Evolutionary conservation across 2,329 filamentous ascomycete species (phyloP).

Genomic region (Curvularia spicifera): DNA sequence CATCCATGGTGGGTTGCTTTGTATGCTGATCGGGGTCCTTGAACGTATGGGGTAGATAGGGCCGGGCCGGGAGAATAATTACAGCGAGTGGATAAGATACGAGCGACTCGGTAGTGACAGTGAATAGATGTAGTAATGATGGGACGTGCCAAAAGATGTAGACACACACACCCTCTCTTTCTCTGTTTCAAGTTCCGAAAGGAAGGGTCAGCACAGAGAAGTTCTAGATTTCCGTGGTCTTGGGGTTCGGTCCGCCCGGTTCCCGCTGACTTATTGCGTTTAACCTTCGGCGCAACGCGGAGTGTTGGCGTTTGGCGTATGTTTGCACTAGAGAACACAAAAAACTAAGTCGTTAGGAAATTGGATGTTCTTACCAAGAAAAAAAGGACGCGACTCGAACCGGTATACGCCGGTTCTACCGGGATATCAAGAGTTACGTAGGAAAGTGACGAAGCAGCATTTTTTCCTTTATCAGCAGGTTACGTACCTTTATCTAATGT

Average conservation of each 20-base stretch:
- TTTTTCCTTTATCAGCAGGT: background rate
- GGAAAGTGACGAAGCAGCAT: background rate
- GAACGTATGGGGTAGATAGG: background rate
- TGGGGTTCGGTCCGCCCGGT: background rate
- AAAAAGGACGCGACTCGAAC: background rate
- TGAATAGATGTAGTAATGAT: background rate
- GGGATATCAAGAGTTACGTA: background rate
- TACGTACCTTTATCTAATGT: background rate
- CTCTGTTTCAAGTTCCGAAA: background rate
- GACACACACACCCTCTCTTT: too few species aligned
- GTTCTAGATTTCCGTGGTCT: background rate
- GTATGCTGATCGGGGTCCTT: slow-evolving; percentile 3
- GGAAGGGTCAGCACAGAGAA: background rate
- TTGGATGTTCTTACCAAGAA: slow-evolving; percentile 2
- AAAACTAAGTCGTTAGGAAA: background rate
- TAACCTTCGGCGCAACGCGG: background rate
- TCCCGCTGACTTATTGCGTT: background rate
- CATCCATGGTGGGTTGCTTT: slow-evolving; percentile 10
- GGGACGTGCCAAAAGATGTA: background rate
- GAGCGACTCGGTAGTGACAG: background rate
- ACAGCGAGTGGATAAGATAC: background rate
- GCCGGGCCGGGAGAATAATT: background rate
- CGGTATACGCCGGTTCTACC: background rate
- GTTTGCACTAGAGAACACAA: background rate
- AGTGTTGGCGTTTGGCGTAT: background rate